Base-by-base conservation (phyloP, 306 rosid species). In the Abrus pulchellus region DNA sequence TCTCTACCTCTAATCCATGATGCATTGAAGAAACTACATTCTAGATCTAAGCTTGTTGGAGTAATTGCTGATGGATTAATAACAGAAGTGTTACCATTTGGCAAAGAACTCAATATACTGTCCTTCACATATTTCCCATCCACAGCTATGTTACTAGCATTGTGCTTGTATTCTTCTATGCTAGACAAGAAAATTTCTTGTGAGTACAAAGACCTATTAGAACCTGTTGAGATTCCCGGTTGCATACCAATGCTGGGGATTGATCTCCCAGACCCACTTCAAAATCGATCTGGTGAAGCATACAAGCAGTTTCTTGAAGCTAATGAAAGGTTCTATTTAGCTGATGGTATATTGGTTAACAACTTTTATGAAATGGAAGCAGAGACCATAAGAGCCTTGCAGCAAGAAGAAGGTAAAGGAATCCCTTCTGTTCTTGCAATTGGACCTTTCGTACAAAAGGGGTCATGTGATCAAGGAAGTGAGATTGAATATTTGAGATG, bases 371-470 rank as follows among this genome's bases (percentile, higher is more conserved):
- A 74, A 8, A 14, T 86, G 59, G 87, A 86, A 44, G 81, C 7
- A 71, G 57, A 3, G 1, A 63, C 85, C 7, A 36, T 83, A n/a
- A 73, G 20, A n/a, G 70, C 48, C 20, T 80, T 76, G 74, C 78
- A 80, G 55, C 40, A 70, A 13, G 75, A 73, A 38, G 49, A 20
- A n/a, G 52, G 5, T 2, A 29, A 5, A 12, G 45, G 56, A 43
- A 14, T 38, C 41, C 83, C 85, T 11, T 11, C 34, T 3, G 68
- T 86, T 8, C 83, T 80, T 38, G 78, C 89, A 59, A 52, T 88
- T 5, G 91, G 91, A 55, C 91, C 91, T 33, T 40, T 88, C 43
- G 54, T 71, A 5, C 86, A 81, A 49, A 77, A 65, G 14, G 80
- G 7, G 41, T 40, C 73, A 54, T 52, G 48, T 12, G n/a, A 28